Base-by-base conservation (phyloP, 192 early-diverging fungal genomes). In the Coemansia asiatica region DNA sequence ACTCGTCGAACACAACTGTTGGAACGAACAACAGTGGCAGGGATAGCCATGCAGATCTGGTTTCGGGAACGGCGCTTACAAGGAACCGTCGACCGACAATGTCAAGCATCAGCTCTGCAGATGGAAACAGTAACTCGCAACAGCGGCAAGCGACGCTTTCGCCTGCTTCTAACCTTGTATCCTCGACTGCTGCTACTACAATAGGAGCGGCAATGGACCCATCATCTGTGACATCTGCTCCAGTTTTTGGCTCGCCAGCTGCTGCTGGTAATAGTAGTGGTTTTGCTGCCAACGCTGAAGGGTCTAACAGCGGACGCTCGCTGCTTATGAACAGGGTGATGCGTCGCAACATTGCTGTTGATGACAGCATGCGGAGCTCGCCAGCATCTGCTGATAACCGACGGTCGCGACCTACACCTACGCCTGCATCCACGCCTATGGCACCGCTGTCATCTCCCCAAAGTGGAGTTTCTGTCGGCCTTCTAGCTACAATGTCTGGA, bases 401-500 rank as follows among this genome's bases (percentile, higher is more conserved):
- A 13, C 71, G 44, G 7, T 27, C 16, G n/a, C 60, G 13, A n/a
- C n/a, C n/a, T n/a, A n/a, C n/a, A n/a, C n/a, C n/a, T n/a, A n/a
- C n/a, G n/a, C 23, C 21, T 23, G 56, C 55, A 44, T 31, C 26
- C 25, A 36, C 50, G 36, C 22, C 46, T 13, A 15, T 53, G 10
- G 8, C 21, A 6, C 49, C 38, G 21, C 47, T 60, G 33, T 44
- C 40, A 15, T 70, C 69, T 3, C 72, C 72, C 0, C 72, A 61
- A 12, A 44, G 16, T 18, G 46, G 60, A 16, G 67, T 60, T 6
- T 71, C 72, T 40, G 40, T 47, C 0, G 72, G 66, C 8, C 46
- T 70, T n/a, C 46, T 75, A 58, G 58, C 70, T 33, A 64, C 64
- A 16, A 64, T 74, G 60, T 69, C 75, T 0, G 64, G 72, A 12